Conservation (phyloP, 2,329 filamentous ascomycete species). For the Pyrenochaeta sp. region DNA sequence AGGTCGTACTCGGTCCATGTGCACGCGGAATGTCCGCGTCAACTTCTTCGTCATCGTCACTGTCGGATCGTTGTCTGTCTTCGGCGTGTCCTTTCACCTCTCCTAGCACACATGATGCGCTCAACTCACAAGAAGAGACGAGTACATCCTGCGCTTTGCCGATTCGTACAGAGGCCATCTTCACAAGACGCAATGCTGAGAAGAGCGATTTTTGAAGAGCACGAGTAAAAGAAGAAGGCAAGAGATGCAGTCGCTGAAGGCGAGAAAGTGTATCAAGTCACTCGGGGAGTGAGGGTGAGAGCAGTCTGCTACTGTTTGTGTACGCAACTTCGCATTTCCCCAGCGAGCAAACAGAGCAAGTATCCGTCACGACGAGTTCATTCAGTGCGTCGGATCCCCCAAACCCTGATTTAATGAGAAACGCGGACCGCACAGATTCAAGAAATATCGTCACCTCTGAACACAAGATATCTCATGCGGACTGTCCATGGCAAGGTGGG, state of each 20-base stretch:
- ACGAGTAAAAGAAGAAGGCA: neutral
- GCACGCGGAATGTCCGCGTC: conserved; percentile 31
- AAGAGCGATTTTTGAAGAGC: neutral
- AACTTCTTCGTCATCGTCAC: conserved; percentile 31
- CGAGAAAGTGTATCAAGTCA: conserved; percentile 1
- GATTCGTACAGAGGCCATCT: conserved; percentile 28
- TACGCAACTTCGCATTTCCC: conserved; percentile 5
- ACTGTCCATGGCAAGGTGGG: conserved; percentile 14
- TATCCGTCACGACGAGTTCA: conserved; percentile 6
- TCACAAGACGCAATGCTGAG: neutral
- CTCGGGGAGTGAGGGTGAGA: conserved; percentile 9
- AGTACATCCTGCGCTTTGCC: conserved; percentile 29
- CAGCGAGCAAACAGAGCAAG: conserved; percentile 25
- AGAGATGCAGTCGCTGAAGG: too few relatives aligned
- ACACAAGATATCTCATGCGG: neutral
- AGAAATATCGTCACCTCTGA: neutral
- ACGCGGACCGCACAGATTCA: neutral
- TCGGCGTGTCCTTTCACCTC: conserved; percentile 2
- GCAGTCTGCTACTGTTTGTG: conserved; percentile 16
- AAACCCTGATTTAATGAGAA: neutral
- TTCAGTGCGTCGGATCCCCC: neutral
- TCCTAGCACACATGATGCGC: conserved; percentile 4
- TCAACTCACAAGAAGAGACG: conserved; percentile 18
- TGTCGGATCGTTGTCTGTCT: neutral
- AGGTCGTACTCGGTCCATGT: conserved; percentile 35